Evolutionary conservation across 495 filamentous ascomycete species (phyloP), one percentile per base, ranked within the genome.

Genomic region (Annulohypoxylon moriforme): DNA sequence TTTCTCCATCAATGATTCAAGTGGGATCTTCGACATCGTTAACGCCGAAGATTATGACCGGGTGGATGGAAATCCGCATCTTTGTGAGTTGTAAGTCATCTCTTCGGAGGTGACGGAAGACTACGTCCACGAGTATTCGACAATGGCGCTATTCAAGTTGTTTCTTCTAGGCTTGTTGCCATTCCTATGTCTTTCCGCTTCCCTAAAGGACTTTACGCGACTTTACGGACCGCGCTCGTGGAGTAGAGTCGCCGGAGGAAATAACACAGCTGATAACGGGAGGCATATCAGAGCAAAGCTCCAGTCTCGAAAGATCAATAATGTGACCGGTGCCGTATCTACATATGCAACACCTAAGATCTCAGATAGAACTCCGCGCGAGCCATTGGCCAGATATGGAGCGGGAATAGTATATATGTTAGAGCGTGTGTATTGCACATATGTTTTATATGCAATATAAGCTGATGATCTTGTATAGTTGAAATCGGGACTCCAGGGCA

Each of bases 401-500:
- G 68, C 52, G 2, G 81, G 81, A 7, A 81, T 81, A 10, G 80
- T 79, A 11, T 83, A 83, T 50, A 79, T 80, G 61, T 71, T 83
- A 7, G 76, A 82, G 25, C 66, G 81, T 81, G 31, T 22, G 79
- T 69, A 27, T 13, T 1, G 29, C 2, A 25, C n/a, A 16, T 34
- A 16, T n/a, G 1, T 14, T 13, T 9, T 27, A 18, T 29, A 8
- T 22, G 34, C 3, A 1, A n/a, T 14, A 27, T 22, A 18, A 34
- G 31, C 72, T 68, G 22, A 68, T 61, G 11, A 44, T 13, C 16
- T 71, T 57, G 34, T 3, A 42, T 42, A 83, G 81, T 84, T 56
- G 76, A 79, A 16, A 78, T 85, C 53, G 83, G 83, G 13, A 82
- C 81, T 0, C 82, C 82, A 4, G 72, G 78, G 3, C 83, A 85